Base-by-base conservation (phyloP, 257 asterid genomes). In the Solanum peruvianum region DNA sequence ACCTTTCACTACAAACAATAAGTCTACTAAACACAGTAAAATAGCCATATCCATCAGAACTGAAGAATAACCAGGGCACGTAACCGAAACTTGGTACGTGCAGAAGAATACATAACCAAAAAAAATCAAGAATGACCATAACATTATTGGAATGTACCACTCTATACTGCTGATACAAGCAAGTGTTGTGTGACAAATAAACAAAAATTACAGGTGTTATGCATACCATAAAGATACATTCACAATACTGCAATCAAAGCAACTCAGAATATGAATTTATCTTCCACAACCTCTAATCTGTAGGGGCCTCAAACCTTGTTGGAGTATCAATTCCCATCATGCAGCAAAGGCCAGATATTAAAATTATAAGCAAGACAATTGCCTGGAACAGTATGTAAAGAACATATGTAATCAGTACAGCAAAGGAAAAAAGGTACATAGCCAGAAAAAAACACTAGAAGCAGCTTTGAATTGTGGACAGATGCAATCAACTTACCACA, bases 241-340 rank as follows among this genome's bases (percentile, higher is more conserved):
- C 67, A 78, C 77, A 18, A 11, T 81, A 45, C 75, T 62, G 62
- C 71, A 70, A 18, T 2, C 80, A 56, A 44, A 31, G 70, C 78
- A 29, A 87, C 60, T 37, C 60, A 45, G 56, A 29, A 69, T 52
- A 29, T 35, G 66, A 75, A 37, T 84, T 76, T 35, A 72, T 70
- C 80, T 56, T 76, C n/a, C 27, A 73, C 82, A 76, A 75, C 45
- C 62, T 45, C 42, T 76, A 75, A 87, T 95, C 97, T 86, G 93
- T 95, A 80, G 99, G 98, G 86, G 95, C 83, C 92, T 96, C 99
- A 86, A 96, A 97, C 91, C 99, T 96, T 31, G 99, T 93, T 27
- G 99, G 99, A 83, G 99, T 97, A 91, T 97, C 99, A 66, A 96
- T 97, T 87, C 99, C 99, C 92, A 92, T 92, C 99, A 97, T 97